Percentiles rank a stretch among this genome's conserved stretches.
phyloP scores from a whole-genome alignment of 208 protist genomes.

The Wallacemonas collosoma region DNA sequence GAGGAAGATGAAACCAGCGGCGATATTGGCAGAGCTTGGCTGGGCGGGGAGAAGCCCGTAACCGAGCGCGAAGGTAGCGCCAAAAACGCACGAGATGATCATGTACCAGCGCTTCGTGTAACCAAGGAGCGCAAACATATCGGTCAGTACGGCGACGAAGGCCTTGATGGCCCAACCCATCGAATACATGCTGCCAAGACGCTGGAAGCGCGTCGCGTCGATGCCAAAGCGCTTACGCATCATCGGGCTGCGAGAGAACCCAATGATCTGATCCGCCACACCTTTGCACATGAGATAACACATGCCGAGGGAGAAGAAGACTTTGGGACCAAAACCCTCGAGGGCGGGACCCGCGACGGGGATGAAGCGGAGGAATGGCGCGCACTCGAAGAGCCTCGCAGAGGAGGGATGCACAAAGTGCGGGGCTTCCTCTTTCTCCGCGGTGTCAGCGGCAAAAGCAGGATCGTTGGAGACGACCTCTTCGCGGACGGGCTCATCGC shows the following conservation, averaged over 20 bases:
- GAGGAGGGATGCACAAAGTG: slow-evolving; percentile 25
- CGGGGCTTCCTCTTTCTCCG: slow-evolving; percentile 21
- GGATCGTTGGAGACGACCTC: background rate
- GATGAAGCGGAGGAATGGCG: slow-evolving; percentile 30
- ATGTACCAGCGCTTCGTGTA: slow-evolving; percentile 83
- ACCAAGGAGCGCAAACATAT: slow-evolving; percentile 59
- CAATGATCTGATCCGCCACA: slow-evolving; percentile 36
- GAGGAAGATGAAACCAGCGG: slow-evolving; percentile 54
- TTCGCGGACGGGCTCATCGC: background rate
- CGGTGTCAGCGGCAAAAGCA: background rate
- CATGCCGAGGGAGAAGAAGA: slow-evolving; percentile 28
- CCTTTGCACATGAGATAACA: slow-evolving; percentile 44
- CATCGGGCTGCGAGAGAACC: slow-evolving; percentile 48
- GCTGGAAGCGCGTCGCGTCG: slow-evolving; percentile 42
- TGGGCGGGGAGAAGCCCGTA: slow-evolving; percentile 52
- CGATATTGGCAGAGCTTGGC: slow-evolving; percentile 34
- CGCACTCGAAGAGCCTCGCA: slow-evolving; percentile 23
- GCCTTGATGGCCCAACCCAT: slow-evolving; percentile 76
- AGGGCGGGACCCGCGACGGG: slow-evolving; percentile 31
- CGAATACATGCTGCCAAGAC: slow-evolving; percentile 33
- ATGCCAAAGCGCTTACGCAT: slow-evolving; percentile 45
- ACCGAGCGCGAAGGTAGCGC: slow-evolving; percentile 34
- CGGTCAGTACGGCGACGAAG: slow-evolving; percentile 56
- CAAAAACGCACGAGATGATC: slow-evolving; percentile 45
- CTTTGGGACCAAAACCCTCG: slow-evolving; percentile 37